These are phyloP conservation scores for Artemisia annua DNA, from an alignment of 129 eudicot species.

Conservation along the genomic window DNA sequence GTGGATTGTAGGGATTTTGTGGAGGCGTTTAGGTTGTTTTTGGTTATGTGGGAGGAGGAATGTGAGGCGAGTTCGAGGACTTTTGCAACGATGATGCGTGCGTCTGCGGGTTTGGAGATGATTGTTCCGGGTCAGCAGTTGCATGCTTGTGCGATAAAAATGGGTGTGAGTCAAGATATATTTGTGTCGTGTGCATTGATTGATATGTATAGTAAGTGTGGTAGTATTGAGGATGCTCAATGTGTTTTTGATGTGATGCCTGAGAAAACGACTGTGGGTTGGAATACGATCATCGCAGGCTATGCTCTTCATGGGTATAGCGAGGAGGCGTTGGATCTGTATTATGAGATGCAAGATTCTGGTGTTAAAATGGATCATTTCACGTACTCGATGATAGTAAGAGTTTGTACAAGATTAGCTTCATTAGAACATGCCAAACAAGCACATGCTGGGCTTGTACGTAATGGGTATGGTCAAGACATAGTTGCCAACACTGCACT, in stretches of 20 bases:
- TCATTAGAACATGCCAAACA: slow-evolving; percentile 82
- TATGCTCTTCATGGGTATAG: slow-evolving; percentile 84
- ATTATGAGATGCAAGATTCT: slow-evolving; percentile 79
- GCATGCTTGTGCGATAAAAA: slow-evolving; percentile 68
- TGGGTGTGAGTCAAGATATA: slow-evolving; percentile 50
- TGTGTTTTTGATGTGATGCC: slow-evolving; percentile 69
- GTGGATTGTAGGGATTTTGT: slow-evolving; percentile 60
- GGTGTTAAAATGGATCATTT: slow-evolving; percentile 84
- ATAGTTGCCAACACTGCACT: slow-evolving; percentile 85
- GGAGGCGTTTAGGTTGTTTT: slow-evolving; percentile 69
- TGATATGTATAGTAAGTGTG: slow-evolving; percentile 93
- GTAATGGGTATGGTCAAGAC: slow-evolving; percentile 73
- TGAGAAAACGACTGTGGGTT: slow-evolving; percentile 70
- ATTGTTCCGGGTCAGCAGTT: slow-evolving; percentile 70
- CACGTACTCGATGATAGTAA: slow-evolving; percentile 68
- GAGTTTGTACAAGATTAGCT: slow-evolving; percentile 73
- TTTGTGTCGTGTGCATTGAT: slow-evolving; percentile 77
- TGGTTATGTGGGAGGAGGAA: slow-evolving; percentile 63
- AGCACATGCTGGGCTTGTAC: slow-evolving; percentile 84
- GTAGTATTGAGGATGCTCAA: slow-evolving; percentile 70
- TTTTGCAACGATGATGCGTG: slow-evolving; percentile 67
- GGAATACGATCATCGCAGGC: slow-evolving; percentile 85
- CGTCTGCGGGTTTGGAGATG: slow-evolving; percentile 66
- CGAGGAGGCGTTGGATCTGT: slow-evolving; percentile 72
- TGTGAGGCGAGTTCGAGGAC: slow-evolving; percentile 57